These are phyloP conservation scores for Rhynchospora tenuis DNA, from an alignment of 176 grass and related monocot species.

Conservation along the genomic window DNA sequence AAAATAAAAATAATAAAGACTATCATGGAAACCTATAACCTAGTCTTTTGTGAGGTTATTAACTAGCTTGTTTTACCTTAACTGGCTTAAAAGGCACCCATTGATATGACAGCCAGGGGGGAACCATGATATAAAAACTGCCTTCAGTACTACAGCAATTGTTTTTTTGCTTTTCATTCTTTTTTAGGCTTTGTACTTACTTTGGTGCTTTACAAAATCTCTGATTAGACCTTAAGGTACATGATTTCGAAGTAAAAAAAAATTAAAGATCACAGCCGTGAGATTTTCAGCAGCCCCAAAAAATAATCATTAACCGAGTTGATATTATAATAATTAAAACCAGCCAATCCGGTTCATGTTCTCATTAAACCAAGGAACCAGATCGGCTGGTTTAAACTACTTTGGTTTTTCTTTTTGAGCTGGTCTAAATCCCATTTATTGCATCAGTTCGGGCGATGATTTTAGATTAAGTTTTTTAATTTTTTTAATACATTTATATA, in stretches of 20 bases:
- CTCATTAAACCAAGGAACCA: no score
- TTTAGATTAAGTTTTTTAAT: no score
- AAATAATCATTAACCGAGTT: no score
- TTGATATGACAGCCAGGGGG: neutral
- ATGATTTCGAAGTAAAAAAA: neutral
- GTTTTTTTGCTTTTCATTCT: neutral
- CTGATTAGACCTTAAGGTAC: neutral
- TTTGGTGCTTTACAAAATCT: constrained; percentile 3
- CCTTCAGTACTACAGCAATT: neutral
- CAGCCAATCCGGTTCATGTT: no score
- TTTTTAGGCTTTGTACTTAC: neutral
- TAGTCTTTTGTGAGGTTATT: neutral
- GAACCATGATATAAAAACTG: neutral
- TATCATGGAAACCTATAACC: neutral
- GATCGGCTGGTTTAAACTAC: no score
- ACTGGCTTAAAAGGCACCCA: neutral
- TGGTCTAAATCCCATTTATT: no score
- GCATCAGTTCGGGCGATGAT: no score
- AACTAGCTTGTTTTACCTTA: neutral
- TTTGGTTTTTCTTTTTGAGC: no score
- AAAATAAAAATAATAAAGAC: neutral
- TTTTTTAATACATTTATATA: no score
- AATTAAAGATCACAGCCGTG: no score
- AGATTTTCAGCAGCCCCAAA: no score
- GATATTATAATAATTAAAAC: no score